A percentile compares a stretch with the other conserved stretches of the same genome.
These are phyloP conservation scores for Smallanthus sonchifolius DNA, from an alignment of 129 eudicot species.

Conservation along the genomic window DNA sequence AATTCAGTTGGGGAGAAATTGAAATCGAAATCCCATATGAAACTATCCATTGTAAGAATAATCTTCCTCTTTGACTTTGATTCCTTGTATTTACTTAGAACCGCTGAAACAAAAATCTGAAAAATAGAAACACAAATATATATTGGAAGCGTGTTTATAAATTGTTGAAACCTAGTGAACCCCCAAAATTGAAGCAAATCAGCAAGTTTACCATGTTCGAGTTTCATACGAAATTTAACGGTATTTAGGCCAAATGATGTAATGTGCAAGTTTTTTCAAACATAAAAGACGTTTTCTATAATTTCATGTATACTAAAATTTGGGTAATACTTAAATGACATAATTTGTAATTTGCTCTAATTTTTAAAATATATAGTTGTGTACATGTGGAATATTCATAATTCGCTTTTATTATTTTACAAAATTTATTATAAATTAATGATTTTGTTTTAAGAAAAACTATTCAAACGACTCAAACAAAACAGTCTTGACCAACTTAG, in stretches of 20 bases:
- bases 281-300: no score
- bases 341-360: not conserved
- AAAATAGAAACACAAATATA: not conserved
- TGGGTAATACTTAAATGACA: not conserved
- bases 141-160: not conserved
- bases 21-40: slow-evolving; percentile 30
- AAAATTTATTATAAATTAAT: not conserved
- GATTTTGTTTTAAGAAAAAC: not conserved
- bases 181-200: not conserved
- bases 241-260: no score
- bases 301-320: no score
- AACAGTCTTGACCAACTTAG: not conserved
- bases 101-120: slow-evolving; percentile 62
- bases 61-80: slow-evolving; percentile 53
- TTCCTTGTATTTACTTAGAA: slow-evolving; percentile 57
- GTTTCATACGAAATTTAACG: no score
- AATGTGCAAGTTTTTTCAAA: no score
- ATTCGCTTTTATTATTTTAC: no score
- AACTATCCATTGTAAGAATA: slow-evolving; percentile 36
- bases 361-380: not conserved
- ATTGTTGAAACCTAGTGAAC: not conserved
- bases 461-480: not conserved
- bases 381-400: not conserved
- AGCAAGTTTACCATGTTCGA: not conserved
- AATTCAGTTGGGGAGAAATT: slow-evolving; percentile 38